These are phyloP conservation scores for Ajuga reptans DNA, from an alignment of 305 asterid species.

Conservation along the genomic window DNA sequence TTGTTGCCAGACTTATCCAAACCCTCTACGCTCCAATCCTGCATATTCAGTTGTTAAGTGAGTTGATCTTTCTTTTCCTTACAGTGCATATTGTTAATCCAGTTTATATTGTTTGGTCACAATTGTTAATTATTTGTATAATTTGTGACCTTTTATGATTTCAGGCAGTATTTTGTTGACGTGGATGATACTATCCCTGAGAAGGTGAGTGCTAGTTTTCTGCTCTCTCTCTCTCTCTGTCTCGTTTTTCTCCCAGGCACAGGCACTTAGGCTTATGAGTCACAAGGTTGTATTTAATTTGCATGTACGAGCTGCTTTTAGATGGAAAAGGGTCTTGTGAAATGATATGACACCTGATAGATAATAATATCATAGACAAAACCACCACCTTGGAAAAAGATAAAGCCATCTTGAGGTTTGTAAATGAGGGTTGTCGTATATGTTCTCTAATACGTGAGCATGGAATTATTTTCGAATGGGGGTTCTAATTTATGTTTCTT, in stretches of 20 bases:
- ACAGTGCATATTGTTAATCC: not conserved
- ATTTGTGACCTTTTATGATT: slow-evolving; percentile 20
- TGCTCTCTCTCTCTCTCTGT: not conserved
- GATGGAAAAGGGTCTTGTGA: not conserved
- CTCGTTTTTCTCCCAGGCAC: not conserved
- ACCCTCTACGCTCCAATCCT: slow-evolving; percentile 78
- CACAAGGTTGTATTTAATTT: not conserved
- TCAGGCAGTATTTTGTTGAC: slow-evolving; percentile 95
- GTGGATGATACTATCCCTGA: slow-evolving; percentile 84
- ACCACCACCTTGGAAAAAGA: not conserved
- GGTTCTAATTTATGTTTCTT: not conserved
- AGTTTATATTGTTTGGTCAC: slow-evolving; percentile 6
- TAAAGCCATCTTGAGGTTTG: not conserved
- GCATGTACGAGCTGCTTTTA: not conserved
- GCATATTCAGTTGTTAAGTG: slow-evolving; percentile 97
- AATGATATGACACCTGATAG: not conserved
- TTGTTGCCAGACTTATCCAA: slow-evolving; percentile 54
- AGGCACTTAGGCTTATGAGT: slow-evolving; percentile 7
- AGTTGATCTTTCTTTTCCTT: slow-evolving; percentile 29
- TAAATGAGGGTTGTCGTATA: slow-evolving; percentile 3
- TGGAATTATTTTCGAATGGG: not conserved
- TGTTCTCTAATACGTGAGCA: slow-evolving; percentile 5
- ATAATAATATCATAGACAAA: not conserved
- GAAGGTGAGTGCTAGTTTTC: slow-evolving; percentile 48
- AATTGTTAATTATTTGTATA: not conserved